Base-by-base conservation (phyloP, 371 early-diverging fungal species). In the Circinella umbellata region DNA sequence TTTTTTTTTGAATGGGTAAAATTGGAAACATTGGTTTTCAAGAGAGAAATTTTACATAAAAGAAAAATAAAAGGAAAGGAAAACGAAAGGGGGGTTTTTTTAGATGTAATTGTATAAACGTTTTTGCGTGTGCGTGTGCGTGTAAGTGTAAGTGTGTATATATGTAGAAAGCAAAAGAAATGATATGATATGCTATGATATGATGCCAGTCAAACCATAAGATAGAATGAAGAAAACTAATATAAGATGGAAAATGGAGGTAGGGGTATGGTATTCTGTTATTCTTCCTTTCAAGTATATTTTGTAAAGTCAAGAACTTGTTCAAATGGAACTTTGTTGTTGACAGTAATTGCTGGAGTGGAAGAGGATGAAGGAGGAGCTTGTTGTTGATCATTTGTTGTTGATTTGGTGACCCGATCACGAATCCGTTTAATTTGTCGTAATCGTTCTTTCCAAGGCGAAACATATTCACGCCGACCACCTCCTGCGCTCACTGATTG, bases 381-480 rank as follows among this genome's bases (percentile, higher is more conserved):
- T 34, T 36, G 37, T 42, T 39, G 47, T 18, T 51, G 69, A 27
- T 27, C 27, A 27, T 27, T 54, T 69, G 69, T 42, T 62, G 68
- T 14, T 68, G 61, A 35, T 63, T 64, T 6, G n/a, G 61, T 34
- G 5, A 69, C 61, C 46, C 75, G 75, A 18, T 90, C 90, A 53
- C 85, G 87, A 61, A 96, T 82, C 51, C 92, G 88, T 73, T 92
- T 92, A 77, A 98, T 94, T 70, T 94, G 94, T 51, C 93, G 87
- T 73, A 97, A 75, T 39, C 98, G 86, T 71, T 95, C 94, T 63
- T 89, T 83, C 90, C 94, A 93, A 69, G 94, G 94, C 47, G 95
- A 92, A 18, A 91, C 87, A 75, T 92, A 95, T 71, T 92, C 92
- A 36, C 76, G 82, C 34, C 72, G 74, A 17, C 81, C 82, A 35